Percentiles rank a stretch among this genome's conserved stretches.
phyloP scores from a whole-genome alignment of 2,329 filamentous ascomycete species.

The Fusarium incarnatum region DNA sequence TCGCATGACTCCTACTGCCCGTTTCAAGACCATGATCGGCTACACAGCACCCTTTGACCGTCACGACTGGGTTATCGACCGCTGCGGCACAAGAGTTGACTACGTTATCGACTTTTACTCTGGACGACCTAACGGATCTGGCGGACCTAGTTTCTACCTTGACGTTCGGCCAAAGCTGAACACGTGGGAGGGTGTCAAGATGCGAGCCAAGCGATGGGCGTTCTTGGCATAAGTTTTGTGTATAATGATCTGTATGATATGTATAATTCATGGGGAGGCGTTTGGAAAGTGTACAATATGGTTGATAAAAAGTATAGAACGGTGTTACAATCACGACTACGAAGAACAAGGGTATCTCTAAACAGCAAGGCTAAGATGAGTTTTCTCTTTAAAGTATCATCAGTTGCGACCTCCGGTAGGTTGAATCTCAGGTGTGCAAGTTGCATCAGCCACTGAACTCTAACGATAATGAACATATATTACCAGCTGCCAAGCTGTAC shows the following conservation, averaged over 20 bases:
- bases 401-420: too few relatives aligned
- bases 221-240: constrained; percentile 58
- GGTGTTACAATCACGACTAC: background rate
- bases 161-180: constrained; percentile 77
- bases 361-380: too few relatives aligned
- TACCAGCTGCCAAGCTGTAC: too few relatives aligned
- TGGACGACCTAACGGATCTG: constrained; percentile 63
- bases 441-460: too few relatives aligned
- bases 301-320: constrained; percentile 11
- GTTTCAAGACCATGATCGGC: constrained; percentile 85
- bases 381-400: too few relatives aligned
- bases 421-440: too few relatives aligned
- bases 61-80: constrained; percentile 96
- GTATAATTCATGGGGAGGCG: constrained; percentile 28
- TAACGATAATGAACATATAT: too few relatives aligned
- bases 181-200: constrained; percentile 74
- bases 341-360: too few relatives aligned
- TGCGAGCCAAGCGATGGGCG: constrained; percentile 66
- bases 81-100: constrained; percentile 86
- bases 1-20: constrained; percentile 82
- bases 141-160: constrained; percentile 70
- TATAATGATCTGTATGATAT: constrained; percentile 36
- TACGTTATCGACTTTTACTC: constrained; percentile 99
- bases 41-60: constrained; percentile 93
- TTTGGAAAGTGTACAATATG: constrained; percentile 44